Conservation (phyloP, 192 early-diverging fungal species). For the Mortierella antarctica region DNA sequence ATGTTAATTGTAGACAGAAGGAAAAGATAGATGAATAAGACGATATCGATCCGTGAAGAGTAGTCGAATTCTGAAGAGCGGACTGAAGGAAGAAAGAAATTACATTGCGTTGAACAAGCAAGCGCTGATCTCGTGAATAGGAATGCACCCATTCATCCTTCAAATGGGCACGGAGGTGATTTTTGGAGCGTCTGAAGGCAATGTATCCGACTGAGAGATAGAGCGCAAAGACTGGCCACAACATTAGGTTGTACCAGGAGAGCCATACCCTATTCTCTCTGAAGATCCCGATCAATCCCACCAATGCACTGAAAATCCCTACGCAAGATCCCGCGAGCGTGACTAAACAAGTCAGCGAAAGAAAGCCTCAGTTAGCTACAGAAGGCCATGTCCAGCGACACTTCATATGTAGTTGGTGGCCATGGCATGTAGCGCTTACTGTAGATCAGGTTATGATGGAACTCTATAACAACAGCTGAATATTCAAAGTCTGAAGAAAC, state of each 20-base stretch:
- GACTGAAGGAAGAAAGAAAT: not conserved
- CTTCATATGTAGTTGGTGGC: too few relatives aligned
- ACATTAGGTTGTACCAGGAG: conserved; percentile 19
- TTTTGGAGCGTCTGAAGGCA: conserved; percentile 40
- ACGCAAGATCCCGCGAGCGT: conserved; percentile 20
- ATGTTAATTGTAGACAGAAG: too few relatives aligned
- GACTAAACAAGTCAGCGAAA: conserved; percentile 28
- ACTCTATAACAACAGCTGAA: conserved; percentile 24
- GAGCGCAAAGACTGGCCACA: conserved; percentile 55
- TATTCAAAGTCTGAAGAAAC: not conserved
- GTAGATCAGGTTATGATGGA: conserved; percentile 39
- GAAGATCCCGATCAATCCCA: conserved; percentile 48
- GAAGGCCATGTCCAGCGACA: too few relatives aligned
- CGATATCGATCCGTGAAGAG: not conserved
- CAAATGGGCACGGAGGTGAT: conserved; percentile 41
- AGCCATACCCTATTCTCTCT: conserved; percentile 42
- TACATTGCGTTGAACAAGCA: conserved; percentile 53
- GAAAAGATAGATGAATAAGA: not conserved
- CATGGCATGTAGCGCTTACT: conserved; percentile 11
- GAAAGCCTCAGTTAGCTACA: not conserved
- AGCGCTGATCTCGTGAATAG: conserved; percentile 33
- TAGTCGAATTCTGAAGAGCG: not conserved
- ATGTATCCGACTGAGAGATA: conserved; percentile 53
- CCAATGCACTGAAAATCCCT: conserved; percentile 17
- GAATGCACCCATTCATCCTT: conserved; percentile 50